These are phyloP conservation scores for Chrysosporium queenslandicum DNA, from an alignment of 2,329 filamentous ascomycete genomes.

Conservation along the genomic window DNA sequence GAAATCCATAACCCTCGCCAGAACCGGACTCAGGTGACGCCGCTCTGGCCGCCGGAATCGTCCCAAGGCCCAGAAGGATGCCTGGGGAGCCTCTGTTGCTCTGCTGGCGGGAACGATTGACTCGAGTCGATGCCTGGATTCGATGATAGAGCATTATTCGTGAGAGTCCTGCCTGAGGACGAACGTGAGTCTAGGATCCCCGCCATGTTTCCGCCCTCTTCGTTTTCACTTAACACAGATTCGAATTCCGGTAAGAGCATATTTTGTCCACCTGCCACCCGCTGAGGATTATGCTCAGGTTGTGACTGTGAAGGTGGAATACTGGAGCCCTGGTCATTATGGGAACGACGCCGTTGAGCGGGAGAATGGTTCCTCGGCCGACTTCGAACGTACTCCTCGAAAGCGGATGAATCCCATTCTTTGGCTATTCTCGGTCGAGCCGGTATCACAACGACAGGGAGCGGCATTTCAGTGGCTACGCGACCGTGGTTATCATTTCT, in stretches of 20 bases:
- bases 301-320: not conserved
- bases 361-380: not conserved
- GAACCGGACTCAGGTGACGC: not conserved
- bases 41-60: slow-evolving; percentile 2
- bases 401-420: slow-evolving; percentile 38
- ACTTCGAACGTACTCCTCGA: slow-evolving; percentile 8
- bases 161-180: slow-evolving; percentile 6
- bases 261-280: not conserved
- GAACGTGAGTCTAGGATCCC: not conserved
- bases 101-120: not conserved
- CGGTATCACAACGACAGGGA: slow-evolving; percentile 51
- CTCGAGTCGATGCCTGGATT: not conserved
- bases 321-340: not conserved
- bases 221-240: not conserved
- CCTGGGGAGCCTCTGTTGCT: not conserved
- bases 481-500: slow-evolving; percentile 20
- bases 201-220: not conserved
- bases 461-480: slow-evolving; percentile 19
- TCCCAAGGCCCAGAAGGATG: not conserved
- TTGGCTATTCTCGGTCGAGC: slow-evolving; percentile 44
- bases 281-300: not conserved
- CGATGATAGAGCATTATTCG: not conserved
- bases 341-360: not conserved
- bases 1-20: not conserved
- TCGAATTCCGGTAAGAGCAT: not conserved